A percentile compares a stretch with the other conserved stretches of the same genome.
These are phyloP conservation scores for Sporothrix dimorphospora DNA, from an alignment of 2,329 filamentous ascomycete genomes.

Conservation along the genomic window DNA sequence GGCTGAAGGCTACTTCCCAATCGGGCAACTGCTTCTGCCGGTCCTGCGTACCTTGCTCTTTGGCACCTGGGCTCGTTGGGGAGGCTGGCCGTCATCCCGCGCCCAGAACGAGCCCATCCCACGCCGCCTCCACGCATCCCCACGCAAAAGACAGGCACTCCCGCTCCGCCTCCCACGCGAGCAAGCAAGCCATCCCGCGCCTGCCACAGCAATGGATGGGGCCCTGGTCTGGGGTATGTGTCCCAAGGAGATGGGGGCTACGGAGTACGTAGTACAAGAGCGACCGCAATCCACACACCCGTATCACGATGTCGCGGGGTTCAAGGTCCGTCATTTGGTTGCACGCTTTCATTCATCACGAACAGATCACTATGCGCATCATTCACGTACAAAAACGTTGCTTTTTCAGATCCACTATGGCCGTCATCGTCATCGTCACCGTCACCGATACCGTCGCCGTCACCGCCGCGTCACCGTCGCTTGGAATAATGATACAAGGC, in stretches of 20 bases:
- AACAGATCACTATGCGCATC: neutral
- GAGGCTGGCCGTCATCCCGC: neutral
- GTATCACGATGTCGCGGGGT: too few relatives aligned
- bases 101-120: neutral
- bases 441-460: neutral
- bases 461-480: neutral
- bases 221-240: neutral
- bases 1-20: neutral
- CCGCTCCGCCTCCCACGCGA: neutral
- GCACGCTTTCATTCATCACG: neutral
- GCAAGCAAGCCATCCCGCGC: neutral
- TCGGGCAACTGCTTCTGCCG: slow-evolving; percentile 1
- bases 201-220: neutral
- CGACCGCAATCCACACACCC: too few relatives aligned
- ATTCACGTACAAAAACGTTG: slow-evolving; percentile 3
- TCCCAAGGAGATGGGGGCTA: too few relatives aligned
- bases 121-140: slow-evolving; percentile 18
- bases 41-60: neutral
- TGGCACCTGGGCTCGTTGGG: neutral
- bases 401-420: neutral
- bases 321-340: too few relatives aligned
- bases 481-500: slow-evolving; percentile 11
- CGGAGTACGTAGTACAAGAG: too few relatives aligned
- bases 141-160: neutral
- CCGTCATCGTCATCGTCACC: slow-evolving; percentile 6